Evolutionary conservation across 495 filamentous ascomycete species (phyloP), one percentile per base, ranked within the genome.

Genomic region (Penicillium goetzii): DNA sequence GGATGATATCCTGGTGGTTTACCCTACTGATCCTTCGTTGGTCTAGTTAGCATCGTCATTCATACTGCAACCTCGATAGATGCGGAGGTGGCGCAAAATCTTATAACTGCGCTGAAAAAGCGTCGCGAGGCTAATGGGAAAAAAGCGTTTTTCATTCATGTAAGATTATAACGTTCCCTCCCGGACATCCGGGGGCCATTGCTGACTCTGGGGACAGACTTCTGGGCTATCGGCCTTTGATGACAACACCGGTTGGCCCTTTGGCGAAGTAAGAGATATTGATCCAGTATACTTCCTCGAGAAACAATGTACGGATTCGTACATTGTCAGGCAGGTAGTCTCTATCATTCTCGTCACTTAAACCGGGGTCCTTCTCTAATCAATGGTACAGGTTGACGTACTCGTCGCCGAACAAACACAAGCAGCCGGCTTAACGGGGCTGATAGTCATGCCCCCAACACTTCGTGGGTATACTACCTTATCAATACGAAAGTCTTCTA

Each of bases 11-110:
- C 4, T 7, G 10, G 4, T 9, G 14, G 47, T 9, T 23, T 15
- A 30, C 19, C 10, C 7, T 51, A 28, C 17, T 51, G 17, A 26
- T 34, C 6, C 32, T 30, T 34, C 40, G 25, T 45, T n/a, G 25
- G 19, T 55, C n/a, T 33, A 60, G 58, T 60, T 28, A 49, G 49
- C 21, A 60, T 52, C 25, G 36, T 60, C 10, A 32, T 60, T 12
- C 58, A 60, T 21, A 60, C 58, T 26, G 58, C 58, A 40, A 60
- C 58, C 30, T 60, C 45, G 1, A 41, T 60, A 34, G 58, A 60
- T 5, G 21, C 23, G 32, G 58, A 60, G 19, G 49, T 51, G 8
- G 11, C 34, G 19, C n/a, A 38, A 11, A 60, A 53, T 17, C 49
- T 60, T 9, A 60, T 60, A 25, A 41, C 17, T 5, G 58, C 33